These are phyloP conservation scores for Neurospora sp. DNA, from an alignment of 495 filamentous ascomycete genomes.

Conservation along the genomic window DNA sequence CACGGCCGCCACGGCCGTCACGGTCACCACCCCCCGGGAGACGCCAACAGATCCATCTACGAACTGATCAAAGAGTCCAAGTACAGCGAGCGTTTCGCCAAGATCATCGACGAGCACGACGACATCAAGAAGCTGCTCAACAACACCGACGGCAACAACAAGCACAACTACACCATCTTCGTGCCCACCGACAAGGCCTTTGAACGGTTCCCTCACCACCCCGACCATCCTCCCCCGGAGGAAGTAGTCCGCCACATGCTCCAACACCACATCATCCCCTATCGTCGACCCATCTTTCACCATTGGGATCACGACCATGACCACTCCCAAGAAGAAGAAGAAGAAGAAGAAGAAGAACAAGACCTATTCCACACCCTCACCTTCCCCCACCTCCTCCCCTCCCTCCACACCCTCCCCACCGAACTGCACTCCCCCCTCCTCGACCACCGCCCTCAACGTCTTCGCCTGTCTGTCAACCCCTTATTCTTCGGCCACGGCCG, in stretches of 20 bases:
- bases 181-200: conserved; percentile 69
- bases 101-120: conserved; percentile 57
- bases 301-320: background rate
- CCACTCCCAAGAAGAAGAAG: conserved; percentile 50
- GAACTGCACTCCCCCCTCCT: conserved; percentile 44
- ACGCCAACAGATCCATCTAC: conserved; percentile 61
- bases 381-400: conserved; percentile 46
- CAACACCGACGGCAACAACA: conserved; percentile 31
- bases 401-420: conserved; percentile 62
- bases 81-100: conserved; percentile 64
- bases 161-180: conserved; percentile 67
- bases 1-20: conserved; percentile 1
- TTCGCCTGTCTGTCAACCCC: conserved; percentile 37
- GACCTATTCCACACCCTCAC: conserved; percentile 63
- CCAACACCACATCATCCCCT: background rate
- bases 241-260: background rate
- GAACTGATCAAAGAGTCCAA: conserved; percentile 62
- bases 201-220: conserved; percentile 50
- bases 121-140: conserved; percentile 64
- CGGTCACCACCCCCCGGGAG: conserved; percentile 18
- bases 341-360: conserved; percentile 46
- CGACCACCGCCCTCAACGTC: conserved; percentile 50
- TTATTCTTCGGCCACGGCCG: conserved; percentile 19
- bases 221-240: conserved; percentile 17
- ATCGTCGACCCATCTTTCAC: background rate